A percentile compares a stretch with the other conserved stretches of the same genome.
Conservation (phyloP, 106 monocot genomes). For the Dendrobium huoshanense region DNA sequence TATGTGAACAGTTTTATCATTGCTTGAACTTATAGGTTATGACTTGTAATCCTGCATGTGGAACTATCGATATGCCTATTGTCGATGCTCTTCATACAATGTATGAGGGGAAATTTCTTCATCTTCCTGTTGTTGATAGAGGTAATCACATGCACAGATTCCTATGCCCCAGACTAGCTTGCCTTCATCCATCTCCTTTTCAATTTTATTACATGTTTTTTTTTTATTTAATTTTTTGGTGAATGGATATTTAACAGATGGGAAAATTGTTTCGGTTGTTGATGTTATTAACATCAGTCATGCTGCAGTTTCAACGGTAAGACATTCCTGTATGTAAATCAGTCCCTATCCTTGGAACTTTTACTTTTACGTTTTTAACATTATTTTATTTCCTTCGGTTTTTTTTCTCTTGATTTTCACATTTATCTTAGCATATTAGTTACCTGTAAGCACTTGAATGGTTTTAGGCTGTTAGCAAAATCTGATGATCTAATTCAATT, state of each 20-base stretch:
- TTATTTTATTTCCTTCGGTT: too few relatives aligned
- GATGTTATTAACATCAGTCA: slow-evolving; percentile 32
- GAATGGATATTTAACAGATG: slow-evolving; percentile 32
- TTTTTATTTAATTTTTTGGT: background rate
- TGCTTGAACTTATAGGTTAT: slow-evolving; percentile 24
- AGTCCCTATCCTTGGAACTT: background rate
- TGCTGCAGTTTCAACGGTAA: slow-evolving; percentile 45
- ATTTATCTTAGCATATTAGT: background rate
- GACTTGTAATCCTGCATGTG: slow-evolving; percentile 49
- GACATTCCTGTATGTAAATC: background rate
- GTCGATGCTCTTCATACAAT: slow-evolving; percentile 53
- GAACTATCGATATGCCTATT: slow-evolving; percentile 42
- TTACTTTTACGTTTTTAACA: background rate
- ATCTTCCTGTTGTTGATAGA: slow-evolving; percentile 51
- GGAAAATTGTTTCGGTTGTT: slow-evolving; percentile 53
- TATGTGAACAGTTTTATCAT: background rate
- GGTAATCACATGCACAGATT: slow-evolving; percentile 16
- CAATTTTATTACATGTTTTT: background rate
- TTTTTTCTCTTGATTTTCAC: background rate
- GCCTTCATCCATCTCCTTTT: background rate
- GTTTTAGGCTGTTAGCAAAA: background rate
- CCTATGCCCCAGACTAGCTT: background rate
- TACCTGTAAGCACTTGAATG: background rate
- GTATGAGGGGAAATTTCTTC: slow-evolving; percentile 60
- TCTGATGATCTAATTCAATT: background rate